A percentile compares a stretch with the other conserved stretches of the same genome.
Conservation (phyloP, 1,139 yeast species). For the Chernovozyma sophiae-reginae region DNA sequence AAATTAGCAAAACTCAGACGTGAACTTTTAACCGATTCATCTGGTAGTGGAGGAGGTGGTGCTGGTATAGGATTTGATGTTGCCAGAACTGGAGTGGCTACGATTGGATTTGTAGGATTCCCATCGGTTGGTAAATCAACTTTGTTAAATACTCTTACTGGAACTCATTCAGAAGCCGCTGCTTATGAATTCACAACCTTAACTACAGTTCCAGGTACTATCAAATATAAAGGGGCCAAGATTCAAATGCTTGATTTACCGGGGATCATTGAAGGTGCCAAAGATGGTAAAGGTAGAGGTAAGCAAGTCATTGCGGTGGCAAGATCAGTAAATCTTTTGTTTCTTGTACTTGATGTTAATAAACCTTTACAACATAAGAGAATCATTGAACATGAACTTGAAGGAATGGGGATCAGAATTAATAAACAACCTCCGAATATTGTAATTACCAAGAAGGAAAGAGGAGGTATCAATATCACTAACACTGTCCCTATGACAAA, state of each 20-base stretch:
- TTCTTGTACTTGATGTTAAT: conserved; percentile 91
- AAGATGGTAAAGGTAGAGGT: conserved; percentile 99
- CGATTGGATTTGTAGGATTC: conserved; percentile 96
- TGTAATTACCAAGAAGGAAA: conserved; percentile 83
- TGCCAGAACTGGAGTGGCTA: conserved; percentile 95
- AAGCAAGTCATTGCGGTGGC: conserved; percentile 98
- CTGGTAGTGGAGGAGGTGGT: conserved; percentile 73
- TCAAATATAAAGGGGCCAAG: conserved; percentile 94
- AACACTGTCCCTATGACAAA: conserved; percentile 90
- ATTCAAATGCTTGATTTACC: conserved; percentile 98
- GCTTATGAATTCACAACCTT: conserved; percentile 96
- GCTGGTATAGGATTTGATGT: conserved; percentile 94
- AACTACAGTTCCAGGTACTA: conserved; percentile 96
- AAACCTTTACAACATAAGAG: conserved; percentile 92
- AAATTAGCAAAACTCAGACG: conserved; percentile 91
- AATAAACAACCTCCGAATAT: conserved; percentile 93
- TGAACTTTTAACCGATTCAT: conserved; percentile 78
- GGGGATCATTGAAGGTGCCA: conserved; percentile 98
- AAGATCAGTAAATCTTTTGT: conserved; percentile 87
- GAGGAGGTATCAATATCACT: conserved; percentile 92
- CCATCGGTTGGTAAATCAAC: conserved; percentile 99
- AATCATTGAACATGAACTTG: conserved; percentile 90
- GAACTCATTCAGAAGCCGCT: conserved; percentile 95
- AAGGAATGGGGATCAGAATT: conserved; percentile 94
- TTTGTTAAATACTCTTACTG: conserved; percentile 79